Base-by-base conservation (phyloP, 2,329 filamentous ascomycete species). In the Didymella segeticola region DNA sequence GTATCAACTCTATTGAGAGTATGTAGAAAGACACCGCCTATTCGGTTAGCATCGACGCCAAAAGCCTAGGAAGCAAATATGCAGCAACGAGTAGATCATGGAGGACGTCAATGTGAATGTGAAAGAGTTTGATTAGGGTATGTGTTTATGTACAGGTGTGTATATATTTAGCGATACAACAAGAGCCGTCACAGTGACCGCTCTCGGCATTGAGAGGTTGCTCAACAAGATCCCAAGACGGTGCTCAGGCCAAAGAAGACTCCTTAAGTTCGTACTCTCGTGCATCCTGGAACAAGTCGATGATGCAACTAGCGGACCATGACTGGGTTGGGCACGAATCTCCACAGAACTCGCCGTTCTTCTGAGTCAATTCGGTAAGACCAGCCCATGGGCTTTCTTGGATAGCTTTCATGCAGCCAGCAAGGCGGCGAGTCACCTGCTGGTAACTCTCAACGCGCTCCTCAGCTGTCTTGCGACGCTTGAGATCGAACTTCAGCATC, bases 261-360 rank as follows among this genome's bases (percentile, higher is more conserved):
- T 59, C 53, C 39, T 57, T 50, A 14, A 62, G n/a, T 31, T 74
- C 71, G 51, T 73, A 73, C 56, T 73, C 69, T 9, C 66, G 62
- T 15, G 91, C 93, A 74, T 99, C 95, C 81, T 96, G 93, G 78
- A 96, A 99, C 60, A 99, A 77, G 78, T 99, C 95, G 68, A 99
- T 90, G 69, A 99, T 80, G 74, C 95, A 98, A 19, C 91, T 89
- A 25, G 95, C 90, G 47, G 92, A 97, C 95, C 95, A 99, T 47
- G 95, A 89, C 76, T 99, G 95, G 0, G 95, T 97, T 22, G 95
- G 95, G 47, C 89, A 95, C 87, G 93, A 98, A 77, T 99, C 96
- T 11, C 78, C 79, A 74, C 95, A 99, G 70, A 88, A 84, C 60
- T 86, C 87, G 12, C 95, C 95, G 64, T 89, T 83, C 80, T 93